Conservation (phyloP, 1,139 yeast genomes). For the Diutina neorugosa region DNA sequence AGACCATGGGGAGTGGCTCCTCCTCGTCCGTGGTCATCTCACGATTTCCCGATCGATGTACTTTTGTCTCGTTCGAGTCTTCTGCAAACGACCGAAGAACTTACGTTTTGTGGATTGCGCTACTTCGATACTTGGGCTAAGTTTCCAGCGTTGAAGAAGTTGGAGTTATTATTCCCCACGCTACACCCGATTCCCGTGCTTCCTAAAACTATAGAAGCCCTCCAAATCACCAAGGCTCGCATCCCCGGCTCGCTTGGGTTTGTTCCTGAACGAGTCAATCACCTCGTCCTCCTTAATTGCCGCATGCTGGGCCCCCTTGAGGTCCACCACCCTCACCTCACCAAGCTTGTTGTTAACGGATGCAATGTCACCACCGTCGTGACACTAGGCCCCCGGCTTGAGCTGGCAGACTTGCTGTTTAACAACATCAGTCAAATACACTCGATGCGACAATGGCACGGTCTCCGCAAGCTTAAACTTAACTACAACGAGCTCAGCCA, state of each 20-base stretch:
- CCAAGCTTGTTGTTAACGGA: neutral
- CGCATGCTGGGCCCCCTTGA: neutral
- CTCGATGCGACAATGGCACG: neutral
- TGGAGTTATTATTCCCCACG: neutral
- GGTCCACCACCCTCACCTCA: neutral
- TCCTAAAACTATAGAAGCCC: neutral
- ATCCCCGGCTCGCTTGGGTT: neutral
- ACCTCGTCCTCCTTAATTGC: neutral
- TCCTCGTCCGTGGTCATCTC: constrained; percentile 1
- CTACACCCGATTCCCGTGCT: neutral
- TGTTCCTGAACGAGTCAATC: neutral
- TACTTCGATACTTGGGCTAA: neutral
- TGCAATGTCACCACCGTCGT: neutral
- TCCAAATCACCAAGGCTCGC: neutral
- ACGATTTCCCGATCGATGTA: constrained; percentile 2
- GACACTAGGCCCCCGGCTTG: neutral
- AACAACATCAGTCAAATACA: neutral
- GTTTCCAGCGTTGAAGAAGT: neutral
- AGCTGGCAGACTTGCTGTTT: neutral
- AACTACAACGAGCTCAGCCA: neutral
- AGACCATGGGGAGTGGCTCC: neutral
- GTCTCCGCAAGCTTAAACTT: neutral
- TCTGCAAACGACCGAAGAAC: neutral
- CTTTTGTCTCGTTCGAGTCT: neutral
- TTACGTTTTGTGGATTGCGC: neutral